Percentiles rank a stretch among this genome's conserved stretches.
These are phyloP conservation scores for Tulasnella sp. DNA, from an alignment of 768 basidiomycete genomes.

Conservation along the genomic window DNA sequence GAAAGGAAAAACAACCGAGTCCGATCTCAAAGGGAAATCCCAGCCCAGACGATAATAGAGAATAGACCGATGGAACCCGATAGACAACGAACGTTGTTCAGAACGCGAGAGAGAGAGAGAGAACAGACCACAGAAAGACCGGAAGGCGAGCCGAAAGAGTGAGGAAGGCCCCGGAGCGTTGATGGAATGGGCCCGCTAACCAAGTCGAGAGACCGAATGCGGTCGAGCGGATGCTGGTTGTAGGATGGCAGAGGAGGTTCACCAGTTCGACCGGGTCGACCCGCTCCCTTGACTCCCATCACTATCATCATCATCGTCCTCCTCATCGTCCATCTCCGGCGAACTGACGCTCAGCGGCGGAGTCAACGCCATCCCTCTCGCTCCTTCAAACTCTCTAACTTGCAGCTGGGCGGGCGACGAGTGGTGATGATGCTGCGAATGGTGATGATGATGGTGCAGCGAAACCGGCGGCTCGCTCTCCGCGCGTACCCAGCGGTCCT, in stretches of 20 bases:
- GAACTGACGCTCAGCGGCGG: constrained; percentile 1
- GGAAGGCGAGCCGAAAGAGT: background rate
- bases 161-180: too few relatives aligned
- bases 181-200: too few relatives aligned
- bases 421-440: background rate
- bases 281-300: constrained; percentile 11
- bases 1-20: too few relatives aligned
- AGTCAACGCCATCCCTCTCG: background rate
- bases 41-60: background rate
- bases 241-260: background rate
- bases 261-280: background rate
- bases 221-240: too few relatives aligned
- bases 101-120: background rate
- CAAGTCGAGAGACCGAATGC: too few relatives aligned
- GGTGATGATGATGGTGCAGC: background rate
- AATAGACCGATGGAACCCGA: too few relatives aligned
- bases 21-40: background rate
- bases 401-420: background rate
- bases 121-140: background rate
- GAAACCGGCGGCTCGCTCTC: constrained; percentile 2
- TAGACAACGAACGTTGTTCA: background rate
- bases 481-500: background rate
- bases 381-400: background rate
- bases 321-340: constrained; percentile 11
- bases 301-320: background rate